Percentiles rank a stretch among this genome's conserved stretches.
Conservation (phyloP, 768 basidiomycete species). For the Leccinum rimulosum region DNA sequence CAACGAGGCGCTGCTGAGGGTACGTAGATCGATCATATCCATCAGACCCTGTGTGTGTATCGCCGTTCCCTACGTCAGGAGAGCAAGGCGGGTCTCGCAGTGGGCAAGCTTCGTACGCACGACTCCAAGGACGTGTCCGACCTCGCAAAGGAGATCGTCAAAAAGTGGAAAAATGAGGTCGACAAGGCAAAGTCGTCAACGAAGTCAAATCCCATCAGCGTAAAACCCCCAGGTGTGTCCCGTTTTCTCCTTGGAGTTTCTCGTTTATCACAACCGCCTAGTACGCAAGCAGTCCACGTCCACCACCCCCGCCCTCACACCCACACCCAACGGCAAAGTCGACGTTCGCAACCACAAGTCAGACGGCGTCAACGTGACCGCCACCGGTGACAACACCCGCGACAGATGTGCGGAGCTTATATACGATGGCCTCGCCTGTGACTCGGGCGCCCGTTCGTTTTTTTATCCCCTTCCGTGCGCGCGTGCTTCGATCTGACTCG, state of each 20-base stretch:
- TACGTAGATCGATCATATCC: conserved; percentile 35
- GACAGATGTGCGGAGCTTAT: conserved; percentile 88
- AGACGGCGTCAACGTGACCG: conserved; percentile 62
- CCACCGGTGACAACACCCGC: conserved; percentile 69
- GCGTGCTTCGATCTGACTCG: conserved; percentile 7
- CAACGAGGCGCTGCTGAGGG: conserved; percentile 72
- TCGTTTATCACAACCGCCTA: conserved; percentile 8
- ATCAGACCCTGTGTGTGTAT: neutral
- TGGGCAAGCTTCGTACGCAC: conserved; percentile 83
- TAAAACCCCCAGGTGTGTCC: conserved; percentile 39
- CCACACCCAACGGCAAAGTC: conserved; percentile 32
- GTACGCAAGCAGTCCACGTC: conserved; percentile 36
- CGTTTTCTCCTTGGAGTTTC: neutral
- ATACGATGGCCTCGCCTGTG: conserved; percentile 86
- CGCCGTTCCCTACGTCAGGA: conserved; percentile 48
- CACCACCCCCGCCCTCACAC: conserved; percentile 37
- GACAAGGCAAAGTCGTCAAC: conserved; percentile 56
- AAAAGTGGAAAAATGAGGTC: conserved; percentile 88
- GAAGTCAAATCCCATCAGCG: conserved; percentile 12
- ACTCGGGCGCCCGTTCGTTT: conserved; percentile 84
- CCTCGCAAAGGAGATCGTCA: conserved; percentile 86
- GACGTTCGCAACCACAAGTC: conserved; percentile 55
- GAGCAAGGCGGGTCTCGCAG: conserved; percentile 88
- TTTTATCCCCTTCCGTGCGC: conserved; percentile 18
- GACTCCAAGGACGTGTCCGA: conserved; percentile 70